Percentiles rank a stretch among this genome's conserved stretches.
phyloP scores from a whole-genome alignment of 2,329 filamentous ascomycete species.

The Elsinoe perseae region DNA sequence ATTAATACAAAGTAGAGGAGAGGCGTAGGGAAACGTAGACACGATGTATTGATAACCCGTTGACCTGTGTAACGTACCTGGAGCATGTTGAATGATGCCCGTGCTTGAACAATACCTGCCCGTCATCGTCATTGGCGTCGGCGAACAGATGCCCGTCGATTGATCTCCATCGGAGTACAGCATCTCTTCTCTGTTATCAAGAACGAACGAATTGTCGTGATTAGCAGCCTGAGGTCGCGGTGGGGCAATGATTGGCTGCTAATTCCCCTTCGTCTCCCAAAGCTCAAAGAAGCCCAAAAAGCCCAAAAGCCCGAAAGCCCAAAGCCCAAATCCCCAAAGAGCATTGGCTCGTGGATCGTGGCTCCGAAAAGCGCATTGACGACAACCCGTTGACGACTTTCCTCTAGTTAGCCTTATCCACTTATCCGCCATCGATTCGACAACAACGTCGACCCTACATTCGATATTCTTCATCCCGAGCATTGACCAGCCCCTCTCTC shows the following conservation, averaged over 20 bases:
- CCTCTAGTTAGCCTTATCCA: neutral
- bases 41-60: neutral
- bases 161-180: no score
- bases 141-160: neutral
- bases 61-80: neutral
- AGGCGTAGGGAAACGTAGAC: neutral
- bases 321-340: no score
- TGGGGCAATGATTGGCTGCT: conserved; percentile 1
- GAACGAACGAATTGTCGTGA: neutral
- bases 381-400: neutral
- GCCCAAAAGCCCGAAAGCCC: no score
- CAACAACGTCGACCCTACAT: conserved; percentile 8
- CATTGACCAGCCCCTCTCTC: neutral
- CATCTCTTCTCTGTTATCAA: no score
- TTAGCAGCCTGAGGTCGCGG: no score
- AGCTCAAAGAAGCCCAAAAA: no score
- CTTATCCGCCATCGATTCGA: conserved; percentile 3
- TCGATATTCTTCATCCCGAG: conserved; percentile 11
- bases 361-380: no score
- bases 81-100: neutral
- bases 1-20: conserved; percentile 46
- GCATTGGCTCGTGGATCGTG: no score
- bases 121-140: neutral
- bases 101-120: neutral
- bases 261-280: no score